These are phyloP conservation scores for Pleurotus cornucopiae DNA, from an alignment of 768 basidiomycete species.

Conservation along the genomic window DNA sequence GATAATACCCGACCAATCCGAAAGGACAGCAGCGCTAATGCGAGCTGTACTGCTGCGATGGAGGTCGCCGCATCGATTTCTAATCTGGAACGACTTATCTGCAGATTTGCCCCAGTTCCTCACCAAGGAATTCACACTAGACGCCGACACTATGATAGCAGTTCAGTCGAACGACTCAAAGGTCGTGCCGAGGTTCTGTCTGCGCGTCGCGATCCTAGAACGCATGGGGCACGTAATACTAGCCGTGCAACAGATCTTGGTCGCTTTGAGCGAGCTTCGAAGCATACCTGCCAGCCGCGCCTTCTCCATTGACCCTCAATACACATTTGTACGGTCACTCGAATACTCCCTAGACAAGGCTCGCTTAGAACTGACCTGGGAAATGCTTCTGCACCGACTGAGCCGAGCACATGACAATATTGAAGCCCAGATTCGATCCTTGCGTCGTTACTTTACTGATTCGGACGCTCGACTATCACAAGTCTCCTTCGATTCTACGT, in stretches of 20 bases:
- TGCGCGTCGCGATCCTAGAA: background rate
- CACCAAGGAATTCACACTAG: background rate
- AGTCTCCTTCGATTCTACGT: background rate
- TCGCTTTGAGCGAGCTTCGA: background rate
- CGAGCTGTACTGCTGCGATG: conserved; percentile 8
- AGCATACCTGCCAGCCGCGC: background rate
- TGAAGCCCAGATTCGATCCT: background rate
- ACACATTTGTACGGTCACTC: background rate
- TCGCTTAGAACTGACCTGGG: background rate
- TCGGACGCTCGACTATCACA: background rate
- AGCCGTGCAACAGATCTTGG: conserved; percentile 5
- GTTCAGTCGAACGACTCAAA: background rate
- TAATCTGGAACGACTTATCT: background rate
- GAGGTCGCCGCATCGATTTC: background rate
- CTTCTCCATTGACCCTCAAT: background rate
- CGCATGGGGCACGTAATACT: background rate
- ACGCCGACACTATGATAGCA: background rate
- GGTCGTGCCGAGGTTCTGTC: background rate
- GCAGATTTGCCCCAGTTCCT: background rate
- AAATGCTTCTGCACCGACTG: background rate
- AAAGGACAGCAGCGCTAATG: background rate
- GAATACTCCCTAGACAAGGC: background rate
- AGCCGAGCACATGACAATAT: background rate
- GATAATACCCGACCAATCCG: background rate
- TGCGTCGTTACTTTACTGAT: background rate